These are phyloP conservation scores for Cinchona pubescens DNA, from an alignment of 257 asterid species.

Conservation along the genomic window DNA sequence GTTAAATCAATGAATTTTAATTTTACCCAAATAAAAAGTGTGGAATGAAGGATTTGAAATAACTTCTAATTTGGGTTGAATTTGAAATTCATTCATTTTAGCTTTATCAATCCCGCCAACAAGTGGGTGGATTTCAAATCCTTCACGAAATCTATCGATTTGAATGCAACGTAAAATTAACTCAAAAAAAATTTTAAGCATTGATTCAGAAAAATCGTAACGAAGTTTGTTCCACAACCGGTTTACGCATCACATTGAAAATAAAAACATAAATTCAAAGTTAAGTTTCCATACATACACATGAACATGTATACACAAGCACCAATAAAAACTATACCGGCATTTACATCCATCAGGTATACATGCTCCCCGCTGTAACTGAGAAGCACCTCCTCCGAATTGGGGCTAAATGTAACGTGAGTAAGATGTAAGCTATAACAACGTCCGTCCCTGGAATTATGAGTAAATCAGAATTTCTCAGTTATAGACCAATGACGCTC, in stretches of 20 bases:
- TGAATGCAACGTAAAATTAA: too few species aligned
- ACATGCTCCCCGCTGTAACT: slow-evolving; percentile 96
- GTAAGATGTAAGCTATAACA: slow-evolving; percentile 75
- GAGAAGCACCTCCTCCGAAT: slow-evolving; percentile 89
- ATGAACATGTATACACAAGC: not conserved
- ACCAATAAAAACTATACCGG: slow-evolving; percentile 39
- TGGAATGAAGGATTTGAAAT: too few species aligned
- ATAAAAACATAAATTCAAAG: not conserved
- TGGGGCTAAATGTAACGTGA: slow-evolving; percentile 87
- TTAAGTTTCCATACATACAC: not conserved
- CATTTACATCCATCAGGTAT: slow-evolving; percentile 83
- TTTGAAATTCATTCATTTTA: too few species aligned
- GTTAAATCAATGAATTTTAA: too few species aligned
- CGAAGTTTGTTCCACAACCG: too few species aligned
- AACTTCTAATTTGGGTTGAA: too few species aligned
- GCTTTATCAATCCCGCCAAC: too few species aligned
- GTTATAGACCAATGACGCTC: not conserved
- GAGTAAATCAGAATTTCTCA: slow-evolving; percentile 13
- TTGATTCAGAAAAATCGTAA: too few species aligned
- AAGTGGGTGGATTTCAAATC: too few species aligned
- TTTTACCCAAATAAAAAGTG: too few species aligned
- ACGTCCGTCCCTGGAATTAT: slow-evolving; percentile 65
- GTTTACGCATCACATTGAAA: not conserved
- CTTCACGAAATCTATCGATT: too few species aligned
- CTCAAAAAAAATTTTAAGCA: not conserved